A percentile compares a stretch with the other conserved stretches of the same genome.
These are phyloP conservation scores for Diplodia intermedia DNA, from an alignment of 2,329 filamentous ascomycete species.

Conservation along the genomic window DNA sequence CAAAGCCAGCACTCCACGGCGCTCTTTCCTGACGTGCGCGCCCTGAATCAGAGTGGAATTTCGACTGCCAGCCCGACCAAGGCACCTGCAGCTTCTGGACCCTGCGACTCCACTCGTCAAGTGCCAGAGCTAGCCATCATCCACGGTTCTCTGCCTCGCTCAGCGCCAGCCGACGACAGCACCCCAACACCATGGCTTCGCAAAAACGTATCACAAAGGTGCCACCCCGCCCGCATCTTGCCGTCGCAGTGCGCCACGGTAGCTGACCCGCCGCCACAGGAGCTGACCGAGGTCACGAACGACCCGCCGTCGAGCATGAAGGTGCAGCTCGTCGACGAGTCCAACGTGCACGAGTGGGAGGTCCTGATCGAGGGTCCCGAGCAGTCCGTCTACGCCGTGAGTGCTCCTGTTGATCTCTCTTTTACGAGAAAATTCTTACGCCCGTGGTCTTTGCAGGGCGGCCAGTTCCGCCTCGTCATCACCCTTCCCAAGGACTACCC, in stretches of 20 bases:
- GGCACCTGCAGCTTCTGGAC: conserved; percentile 13
- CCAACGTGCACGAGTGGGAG: conserved; percentile 72
- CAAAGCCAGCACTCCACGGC: conserved; percentile 17
- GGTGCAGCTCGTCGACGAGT: conserved; percentile 65
- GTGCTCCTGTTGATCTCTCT: conserved; percentile 38
- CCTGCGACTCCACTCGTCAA: conserved; percentile 18
- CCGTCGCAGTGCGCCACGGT: not conserved
- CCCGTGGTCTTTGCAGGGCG: conserved; percentile 58
- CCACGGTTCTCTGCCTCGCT: not conserved
- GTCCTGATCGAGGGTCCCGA: conserved; percentile 70
- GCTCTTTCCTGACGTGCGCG: conserved; percentile 4
- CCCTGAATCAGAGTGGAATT: conserved; percentile 9
- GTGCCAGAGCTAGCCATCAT: not conserved
- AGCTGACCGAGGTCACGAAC: conserved; percentile 64
- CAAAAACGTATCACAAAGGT: conserved; percentile 32
- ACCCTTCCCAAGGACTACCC: conserved; percentile 81
- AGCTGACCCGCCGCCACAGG: conserved; percentile 52
- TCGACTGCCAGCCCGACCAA: not conserved
- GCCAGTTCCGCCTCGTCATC: conserved; percentile 75
- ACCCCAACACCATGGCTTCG: conserved; percentile 25
- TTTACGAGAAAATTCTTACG: conserved; percentile 31
- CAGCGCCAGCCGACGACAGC: conserved; percentile 2
- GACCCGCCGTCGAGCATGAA: conserved; percentile 64
- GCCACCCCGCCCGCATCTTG: not conserved
- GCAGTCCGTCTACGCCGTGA: conserved; percentile 69